Conservation (phyloP, 2,329 filamentous ascomycete genomes). For the Cercospora canescens region DNA sequence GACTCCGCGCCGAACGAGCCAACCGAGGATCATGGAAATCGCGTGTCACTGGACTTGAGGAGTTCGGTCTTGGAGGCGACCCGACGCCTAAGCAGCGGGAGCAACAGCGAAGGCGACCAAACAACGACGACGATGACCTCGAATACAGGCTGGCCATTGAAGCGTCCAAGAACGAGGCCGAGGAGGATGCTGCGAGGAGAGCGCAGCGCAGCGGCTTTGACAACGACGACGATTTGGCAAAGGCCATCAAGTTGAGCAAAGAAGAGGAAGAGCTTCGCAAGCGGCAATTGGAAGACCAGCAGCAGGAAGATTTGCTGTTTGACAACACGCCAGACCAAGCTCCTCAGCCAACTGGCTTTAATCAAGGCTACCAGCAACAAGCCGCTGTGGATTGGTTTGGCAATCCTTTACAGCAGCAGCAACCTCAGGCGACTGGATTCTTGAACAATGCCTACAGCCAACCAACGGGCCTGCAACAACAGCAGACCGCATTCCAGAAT, state of each 20-base stretch:
- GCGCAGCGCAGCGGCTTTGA: conserved; percentile 44
- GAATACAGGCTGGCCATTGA: conserved; percentile 91
- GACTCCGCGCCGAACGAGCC: conserved; percentile 82
- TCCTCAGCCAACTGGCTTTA: conserved; percentile 79
- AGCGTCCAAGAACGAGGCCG: conserved; percentile 91
- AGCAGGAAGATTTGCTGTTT: conserved; percentile 77
- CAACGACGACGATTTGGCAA: conserved; percentile 86
- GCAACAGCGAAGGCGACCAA: conserved; percentile 34
- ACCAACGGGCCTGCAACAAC: conserved; percentile 68
- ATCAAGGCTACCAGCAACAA: conserved; percentile 97
- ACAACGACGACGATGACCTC: conserved; percentile 70
- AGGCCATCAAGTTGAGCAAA: conserved; percentile 91
- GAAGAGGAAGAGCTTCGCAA: conserved; percentile 89
- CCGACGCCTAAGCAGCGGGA: conserved; percentile 32
- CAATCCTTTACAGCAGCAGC: conserved; percentile 74
- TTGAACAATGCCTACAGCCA: conserved; percentile 71
- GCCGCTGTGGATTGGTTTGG: conserved; percentile 96
- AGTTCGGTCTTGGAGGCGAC: conserved; percentile 41
- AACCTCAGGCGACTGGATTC: conserved; percentile 60
- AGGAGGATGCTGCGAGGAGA: conserved; percentile 79
- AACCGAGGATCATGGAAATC: conserved; percentile 97
- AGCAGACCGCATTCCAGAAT: conserved; percentile 67
- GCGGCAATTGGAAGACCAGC: conserved; percentile 82
- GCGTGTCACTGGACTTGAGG: conserved; percentile 84
- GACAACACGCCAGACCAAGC: conserved; percentile 69